Conservation (phyloP, 352 stramenopile genomes). For the Pythium dissimile region DNA sequence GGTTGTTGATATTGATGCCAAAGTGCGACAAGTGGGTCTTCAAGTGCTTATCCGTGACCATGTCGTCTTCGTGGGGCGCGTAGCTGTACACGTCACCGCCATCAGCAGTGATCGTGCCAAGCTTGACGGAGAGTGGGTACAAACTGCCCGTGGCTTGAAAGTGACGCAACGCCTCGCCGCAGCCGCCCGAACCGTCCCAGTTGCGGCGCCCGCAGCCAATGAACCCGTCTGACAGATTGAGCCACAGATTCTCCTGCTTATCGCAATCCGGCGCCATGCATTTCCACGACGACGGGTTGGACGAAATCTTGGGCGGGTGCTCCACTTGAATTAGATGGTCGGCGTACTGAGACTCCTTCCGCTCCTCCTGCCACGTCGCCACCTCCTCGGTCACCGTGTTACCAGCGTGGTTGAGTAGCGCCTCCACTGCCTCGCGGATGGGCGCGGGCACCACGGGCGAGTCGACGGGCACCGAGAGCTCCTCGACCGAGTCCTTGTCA, state of each 20-base stretch:
- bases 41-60: constrained; percentile 95
- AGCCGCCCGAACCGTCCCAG: constrained; percentile 96
- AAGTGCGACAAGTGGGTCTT: constrained; percentile 93
- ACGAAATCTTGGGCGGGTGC: constrained; percentile 57
- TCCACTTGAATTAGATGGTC: constrained; percentile 66
- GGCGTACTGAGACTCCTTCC: constrained; percentile 75
- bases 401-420: constrained; percentile 69
- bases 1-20: constrained; percentile 93
- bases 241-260: constrained; percentile 98
- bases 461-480: constrained; percentile 23
- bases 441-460: constrained; percentile 35
- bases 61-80: constrained; percentile 95
- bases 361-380: constrained; percentile 78
- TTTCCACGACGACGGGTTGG: constrained; percentile 69
- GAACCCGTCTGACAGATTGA: constrained; percentile 95
- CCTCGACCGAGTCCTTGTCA: constrained; percentile 27
- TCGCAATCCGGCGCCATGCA: constrained; percentile 93
- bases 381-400: constrained; percentile 79
- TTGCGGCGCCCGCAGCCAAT: constrained; percentile 89
- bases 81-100: constrained; percentile 99
- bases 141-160: constrained; percentile 91
- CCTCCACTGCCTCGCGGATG: constrained; percentile 53
- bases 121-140: constrained; percentile 97
- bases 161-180: constrained; percentile 95
- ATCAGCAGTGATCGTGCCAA: constrained; percentile 95